phyloP scores from a whole-genome alignment of 148 eudicot genomes.

The Suaeda aralocaspica region DNA sequence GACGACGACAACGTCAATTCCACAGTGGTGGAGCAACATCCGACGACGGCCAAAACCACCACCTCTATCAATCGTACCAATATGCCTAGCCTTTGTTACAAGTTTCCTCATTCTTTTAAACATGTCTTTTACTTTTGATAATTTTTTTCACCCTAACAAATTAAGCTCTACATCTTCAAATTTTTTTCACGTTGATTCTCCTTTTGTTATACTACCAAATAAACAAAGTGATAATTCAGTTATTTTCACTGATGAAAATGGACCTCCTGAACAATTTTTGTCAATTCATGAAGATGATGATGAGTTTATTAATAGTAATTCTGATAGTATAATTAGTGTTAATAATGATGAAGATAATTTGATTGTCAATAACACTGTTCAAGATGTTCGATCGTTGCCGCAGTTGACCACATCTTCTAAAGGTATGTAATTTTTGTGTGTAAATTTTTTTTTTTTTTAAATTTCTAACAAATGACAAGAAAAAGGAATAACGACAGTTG shows the following conservation, averaged over 20 bases:
- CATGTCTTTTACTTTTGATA: conserved; percentile 17
- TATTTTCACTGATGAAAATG: neutral
- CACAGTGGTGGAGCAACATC: conserved; percentile 12
- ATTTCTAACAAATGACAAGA: too few relatives aligned
- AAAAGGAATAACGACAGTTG: too few relatives aligned
- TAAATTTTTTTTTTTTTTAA: too few relatives aligned
- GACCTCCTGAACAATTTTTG: neutral
- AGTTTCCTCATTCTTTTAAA: conserved; percentile 19
- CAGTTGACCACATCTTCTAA: too few relatives aligned
- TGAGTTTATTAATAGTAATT: too few relatives aligned
- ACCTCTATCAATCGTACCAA: conserved; percentile 14
- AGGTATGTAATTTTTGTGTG: too few relatives aligned
- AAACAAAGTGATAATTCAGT: neutral
- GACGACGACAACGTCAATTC: neutral
- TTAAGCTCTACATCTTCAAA: neutral
- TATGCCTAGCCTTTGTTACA: conserved; percentile 15
- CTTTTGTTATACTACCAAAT: neutral
- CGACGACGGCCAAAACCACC: conserved; percentile 10
- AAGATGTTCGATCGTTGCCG: too few relatives aligned
- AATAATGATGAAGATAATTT: too few relatives aligned
- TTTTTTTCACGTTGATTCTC: neutral
- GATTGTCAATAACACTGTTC: too few relatives aligned
- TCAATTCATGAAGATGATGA: neutral
- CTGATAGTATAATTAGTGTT: neutral
- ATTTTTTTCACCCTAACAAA: conserved; percentile 7